Evolutionary conservation across 768 basidiomycete genomes (phyloP).

Genomic region (Rhodotorula paludigena): DNA sequence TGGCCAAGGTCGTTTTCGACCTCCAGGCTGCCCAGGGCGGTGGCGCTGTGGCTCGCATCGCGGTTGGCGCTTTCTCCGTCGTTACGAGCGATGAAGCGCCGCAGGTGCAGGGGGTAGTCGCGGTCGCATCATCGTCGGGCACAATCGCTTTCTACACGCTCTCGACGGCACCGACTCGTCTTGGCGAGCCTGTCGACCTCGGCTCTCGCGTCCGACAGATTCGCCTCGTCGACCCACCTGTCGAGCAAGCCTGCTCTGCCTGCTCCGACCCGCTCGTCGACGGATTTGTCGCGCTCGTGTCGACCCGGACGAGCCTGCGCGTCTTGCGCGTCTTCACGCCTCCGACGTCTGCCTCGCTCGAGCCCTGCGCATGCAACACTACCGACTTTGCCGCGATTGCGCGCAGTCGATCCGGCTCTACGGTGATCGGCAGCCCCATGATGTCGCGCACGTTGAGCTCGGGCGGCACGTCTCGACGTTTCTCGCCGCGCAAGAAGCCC

Average conservation of each 20-base stretch:
- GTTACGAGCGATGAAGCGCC: background rate
- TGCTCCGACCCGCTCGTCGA: slow-evolving; percentile 67
- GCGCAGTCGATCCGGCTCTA: slow-evolving; percentile 63
- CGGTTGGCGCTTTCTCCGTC: background rate
- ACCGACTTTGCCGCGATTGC: slow-evolving; percentile 57
- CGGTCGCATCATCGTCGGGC: slow-evolving; percentile 20
- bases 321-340: slow-evolving; percentile 56
- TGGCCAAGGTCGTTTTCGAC: background rate
- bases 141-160: background rate
- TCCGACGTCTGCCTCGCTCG: slow-evolving; percentile 15
- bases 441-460: slow-evolving; percentile 25
- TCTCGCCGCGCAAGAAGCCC: slow-evolving; percentile 56
- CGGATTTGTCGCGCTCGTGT: slow-evolving; percentile 62
- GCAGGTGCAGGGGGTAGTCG: slow-evolving; percentile 16
- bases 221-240: slow-evolving; percentile 20
- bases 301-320: slow-evolving; percentile 60
- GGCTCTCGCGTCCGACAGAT: slow-evolving; percentile 32
- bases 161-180: background rate
- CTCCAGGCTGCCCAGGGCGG: background rate
- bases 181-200: background rate
- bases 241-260: slow-evolving; percentile 56
- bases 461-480: slow-evolving; percentile 59
- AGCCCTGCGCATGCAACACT: slow-evolving; percentile 18
- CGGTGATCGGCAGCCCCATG: slow-evolving; percentile 51
- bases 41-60: slow-evolving; percentile 2